Percentiles rank a stretch among this genome's conserved stretches.
phyloP scores from a whole-genome alignment of 805 yeast species.

The Metschnikowia kunwiensis region DNA sequence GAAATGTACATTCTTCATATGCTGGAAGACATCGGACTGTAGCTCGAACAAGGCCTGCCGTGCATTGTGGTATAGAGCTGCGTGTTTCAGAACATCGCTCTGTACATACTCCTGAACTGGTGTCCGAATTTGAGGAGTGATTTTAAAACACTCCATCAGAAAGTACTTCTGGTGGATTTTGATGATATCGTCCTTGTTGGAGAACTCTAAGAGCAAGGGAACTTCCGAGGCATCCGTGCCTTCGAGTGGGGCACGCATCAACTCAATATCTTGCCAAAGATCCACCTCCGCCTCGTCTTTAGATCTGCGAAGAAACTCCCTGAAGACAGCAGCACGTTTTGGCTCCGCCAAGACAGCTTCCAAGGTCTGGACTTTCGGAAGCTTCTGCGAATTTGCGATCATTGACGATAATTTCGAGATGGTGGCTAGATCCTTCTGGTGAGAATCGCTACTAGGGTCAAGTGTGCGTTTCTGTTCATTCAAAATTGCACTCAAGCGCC shows the following conservation, averaged over 20 bases:
- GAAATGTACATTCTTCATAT: slow-evolving; percentile 52
- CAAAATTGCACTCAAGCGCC: background rate
- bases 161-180: slow-evolving; percentile 48
- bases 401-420: slow-evolving; percentile 3
- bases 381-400: background rate
- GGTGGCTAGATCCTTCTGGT: slow-evolving; percentile 1
- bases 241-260: slow-evolving; percentile 70
- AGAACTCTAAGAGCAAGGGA: slow-evolving; percentile 38
- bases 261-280: slow-evolving; percentile 66
- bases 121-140: slow-evolving; percentile 1
- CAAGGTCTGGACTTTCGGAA: slow-evolving; percentile 3
- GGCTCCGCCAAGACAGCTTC: slow-evolving; percentile 13
- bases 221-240: slow-evolving; percentile 34
- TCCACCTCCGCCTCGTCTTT: slow-evolving; percentile 35
- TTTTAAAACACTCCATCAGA: slow-evolving; percentile 12
- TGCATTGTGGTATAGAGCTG: slow-evolving; percentile 46
- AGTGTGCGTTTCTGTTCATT: slow-evolving; percentile 2
- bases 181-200: slow-evolving; percentile 52
- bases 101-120: slow-evolving; percentile 11
- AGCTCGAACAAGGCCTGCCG: slow-evolving; percentile 56
- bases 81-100: slow-evolving; percentile 7
- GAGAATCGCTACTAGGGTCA: background rate
- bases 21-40: slow-evolving; percentile 51
- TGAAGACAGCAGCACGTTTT: slow-evolving; percentile 10
- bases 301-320: slow-evolving; percentile 14